A percentile compares a stretch with the other conserved stretches of the same genome.
phyloP scores from a whole-genome alignment of 2,329 filamentous ascomycete genomes.

The Fusarium nanum region DNA sequence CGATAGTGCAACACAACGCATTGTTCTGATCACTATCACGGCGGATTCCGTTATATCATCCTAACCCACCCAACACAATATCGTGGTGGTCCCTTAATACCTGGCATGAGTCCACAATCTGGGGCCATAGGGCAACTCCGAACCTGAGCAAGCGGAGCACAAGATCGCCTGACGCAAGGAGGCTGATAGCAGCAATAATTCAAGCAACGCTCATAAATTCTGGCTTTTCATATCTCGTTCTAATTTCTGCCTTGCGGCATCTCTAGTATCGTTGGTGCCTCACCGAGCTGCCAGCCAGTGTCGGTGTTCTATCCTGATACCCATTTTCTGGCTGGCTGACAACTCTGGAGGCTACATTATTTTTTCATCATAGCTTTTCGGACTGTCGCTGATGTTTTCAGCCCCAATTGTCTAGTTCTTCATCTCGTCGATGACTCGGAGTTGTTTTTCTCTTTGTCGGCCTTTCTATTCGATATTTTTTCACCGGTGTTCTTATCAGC shows the following conservation, averaged over 20 bases:
- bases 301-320: constrained; percentile 67
- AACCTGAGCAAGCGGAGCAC: not conserved
- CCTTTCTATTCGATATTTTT: constrained; percentile 74
- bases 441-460: constrained; percentile 76
- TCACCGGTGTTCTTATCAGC: constrained; percentile 73
- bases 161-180: not conserved
- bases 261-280: constrained; percentile 68
- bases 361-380: constrained; percentile 67
- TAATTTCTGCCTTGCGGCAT: constrained; percentile 70
- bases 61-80: not conserved
- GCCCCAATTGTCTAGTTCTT: constrained; percentile 72
- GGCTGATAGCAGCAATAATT: constrained; percentile 3
- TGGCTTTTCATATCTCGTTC: constrained; percentile 55
- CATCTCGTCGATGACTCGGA: constrained; percentile 74
- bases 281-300: constrained; percentile 71
- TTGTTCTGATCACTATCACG: constrained; percentile 33
- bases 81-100: not conserved
- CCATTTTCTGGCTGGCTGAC: constrained; percentile 68
- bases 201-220: constrained; percentile 30
- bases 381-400: constrained; percentile 74
- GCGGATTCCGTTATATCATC: not conserved
- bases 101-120: constrained; percentile 5
- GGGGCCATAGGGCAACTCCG: constrained; percentile 3
- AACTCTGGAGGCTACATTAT: constrained; percentile 69
- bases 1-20: constrained; percentile 38